These are phyloP conservation scores for Barbarea vulgaris DNA, from an alignment of 345 rosid species.

Conservation along the genomic window DNA sequence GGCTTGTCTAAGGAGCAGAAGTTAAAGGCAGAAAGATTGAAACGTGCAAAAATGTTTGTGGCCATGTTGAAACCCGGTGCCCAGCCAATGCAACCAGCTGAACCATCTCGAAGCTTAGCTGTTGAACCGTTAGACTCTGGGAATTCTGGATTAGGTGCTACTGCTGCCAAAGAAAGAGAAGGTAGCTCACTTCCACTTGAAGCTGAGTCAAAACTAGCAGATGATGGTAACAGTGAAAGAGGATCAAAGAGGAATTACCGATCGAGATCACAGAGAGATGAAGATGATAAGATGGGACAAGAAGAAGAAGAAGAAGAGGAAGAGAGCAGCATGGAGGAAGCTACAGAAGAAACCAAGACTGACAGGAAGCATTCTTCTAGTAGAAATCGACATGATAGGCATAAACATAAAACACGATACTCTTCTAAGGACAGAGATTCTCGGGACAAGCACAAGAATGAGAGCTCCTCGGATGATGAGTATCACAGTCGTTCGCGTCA, in stretches of 20 bases:
- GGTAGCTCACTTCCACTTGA: slow-evolving; percentile 51
- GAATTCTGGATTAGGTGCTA: slow-evolving; percentile 50
- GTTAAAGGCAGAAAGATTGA: slow-evolving; percentile 90
- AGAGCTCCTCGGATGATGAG: slow-evolving; percentile 47
- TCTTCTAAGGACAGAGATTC: slow-evolving; percentile 47
- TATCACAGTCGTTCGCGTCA: slow-evolving; percentile 34
- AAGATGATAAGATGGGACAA: slow-evolving; percentile 46
- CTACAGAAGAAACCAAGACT: slow-evolving; percentile 44
- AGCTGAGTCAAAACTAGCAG: slow-evolving; percentile 48
- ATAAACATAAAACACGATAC: slow-evolving; percentile 53
- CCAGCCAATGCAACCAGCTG: slow-evolving; percentile 56
- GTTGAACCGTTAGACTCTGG: slow-evolving; percentile 57
- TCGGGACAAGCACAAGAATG: slow-evolving; percentile 42
- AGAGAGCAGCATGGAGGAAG: slow-evolving; percentile 48
- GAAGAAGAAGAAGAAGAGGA: slow-evolving; percentile 44
- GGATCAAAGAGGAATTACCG: slow-evolving; percentile 80
- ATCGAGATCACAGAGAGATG: slow-evolving; percentile 50
- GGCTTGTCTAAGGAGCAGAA: slow-evolving; percentile 71
- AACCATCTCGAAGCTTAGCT: slow-evolving; percentile 51
- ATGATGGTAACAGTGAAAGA: slow-evolving; percentile 53
- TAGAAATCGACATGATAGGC: slow-evolving; percentile 55
- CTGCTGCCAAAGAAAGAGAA: slow-evolving; percentile 52
- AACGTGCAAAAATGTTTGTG: slow-evolving; percentile 91
- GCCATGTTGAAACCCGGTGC: slow-evolving; percentile 71
- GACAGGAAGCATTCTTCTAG: slow-evolving; percentile 47